Conservation (phyloP, 306 rosid species). For the Benincasa hispida region DNA sequence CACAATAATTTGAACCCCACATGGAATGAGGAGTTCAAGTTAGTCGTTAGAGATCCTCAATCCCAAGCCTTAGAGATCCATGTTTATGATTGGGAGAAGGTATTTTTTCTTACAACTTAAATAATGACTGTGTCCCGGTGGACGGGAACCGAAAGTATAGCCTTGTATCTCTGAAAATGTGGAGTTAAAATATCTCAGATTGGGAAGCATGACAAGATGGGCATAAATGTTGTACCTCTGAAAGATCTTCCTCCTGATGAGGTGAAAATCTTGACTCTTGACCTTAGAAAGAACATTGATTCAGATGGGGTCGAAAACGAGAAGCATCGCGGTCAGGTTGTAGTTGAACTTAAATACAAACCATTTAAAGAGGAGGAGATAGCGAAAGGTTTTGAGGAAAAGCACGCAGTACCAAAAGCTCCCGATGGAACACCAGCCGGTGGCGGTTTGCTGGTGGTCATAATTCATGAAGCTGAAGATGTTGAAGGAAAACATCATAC, state of each 20-base stretch:
- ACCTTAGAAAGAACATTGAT: constrained; percentile 53
- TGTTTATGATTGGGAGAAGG: constrained; percentile 97
- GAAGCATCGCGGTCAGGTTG: constrained; percentile 60
- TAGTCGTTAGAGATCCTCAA: constrained; percentile 62
- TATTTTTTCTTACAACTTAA: constrained; percentile 12
- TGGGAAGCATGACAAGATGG: constrained; percentile 75
- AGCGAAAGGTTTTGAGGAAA: background rate
- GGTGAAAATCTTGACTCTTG: constrained; percentile 49
- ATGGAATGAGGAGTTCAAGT: constrained; percentile 86
- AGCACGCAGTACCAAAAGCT: background rate
- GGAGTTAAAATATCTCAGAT: constrained; percentile 27
- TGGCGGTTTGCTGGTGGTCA: constrained; percentile 73
- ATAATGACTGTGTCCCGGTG: background rate
- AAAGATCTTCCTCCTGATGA: constrained; percentile 52
- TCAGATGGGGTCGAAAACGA: constrained; percentile 23
- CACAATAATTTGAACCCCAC: constrained; percentile 71
- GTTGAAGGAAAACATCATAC: constrained; percentile 75
- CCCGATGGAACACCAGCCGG: constrained; percentile 33
- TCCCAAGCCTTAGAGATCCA: constrained; percentile 70
- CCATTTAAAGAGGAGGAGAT: constrained; percentile 75
- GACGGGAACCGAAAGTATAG: background rate
- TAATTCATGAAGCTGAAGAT: constrained; percentile 60
- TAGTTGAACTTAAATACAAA: constrained; percentile 57
- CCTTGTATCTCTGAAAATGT: background rate
- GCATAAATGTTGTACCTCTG: constrained; percentile 66